These are phyloP conservation scores for Rutstroemia sydowiana DNA, from an alignment of 2,329 filamentous ascomycete species.

Conservation along the genomic window DNA sequence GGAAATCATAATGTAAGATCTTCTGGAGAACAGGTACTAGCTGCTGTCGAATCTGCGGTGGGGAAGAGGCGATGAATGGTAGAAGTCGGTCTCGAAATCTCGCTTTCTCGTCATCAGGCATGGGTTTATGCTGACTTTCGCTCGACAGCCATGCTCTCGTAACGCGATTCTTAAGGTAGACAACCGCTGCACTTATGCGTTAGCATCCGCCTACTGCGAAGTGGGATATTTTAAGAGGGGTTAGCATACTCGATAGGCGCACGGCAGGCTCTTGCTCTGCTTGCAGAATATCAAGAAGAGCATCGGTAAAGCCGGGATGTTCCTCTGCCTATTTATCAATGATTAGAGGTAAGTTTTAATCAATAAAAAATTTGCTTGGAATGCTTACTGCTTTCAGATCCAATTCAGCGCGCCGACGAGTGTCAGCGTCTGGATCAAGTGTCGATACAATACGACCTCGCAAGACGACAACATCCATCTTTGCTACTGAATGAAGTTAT, in stretches of 20 bases:
- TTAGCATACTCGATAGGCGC: constrained; percentile 74
- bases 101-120: constrained; percentile 82
- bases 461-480: constrained; percentile 68
- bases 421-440: constrained; percentile 66
- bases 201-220: constrained; percentile 27
- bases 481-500: constrained; percentile 11
- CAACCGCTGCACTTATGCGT: constrained; percentile 58
- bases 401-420: constrained; percentile 68
- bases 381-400: constrained; percentile 70
- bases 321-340: constrained; percentile 65
- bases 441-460: constrained; percentile 71
- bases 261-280: constrained; percentile 78
- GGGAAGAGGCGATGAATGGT: constrained; percentile 76
- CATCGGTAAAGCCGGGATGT: constrained; percentile 82
- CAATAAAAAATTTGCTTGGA: constrained; percentile 12
- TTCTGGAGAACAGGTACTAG: constrained; percentile 92
- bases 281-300: constrained; percentile 83
- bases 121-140: constrained; percentile 60
- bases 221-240: constrained; percentile 18
- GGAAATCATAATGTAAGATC: constrained; percentile 93
- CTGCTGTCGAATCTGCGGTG: constrained; percentile 79
- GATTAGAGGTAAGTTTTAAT: constrained; percentile 14
- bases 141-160: constrained; percentile 80
- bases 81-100: constrained; percentile 83
- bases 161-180: constrained; percentile 97